Evolutionary conservation across 192 early-diverging fungal species (phyloP).

Genomic region (Gamsiella multidivaricata): DNA sequence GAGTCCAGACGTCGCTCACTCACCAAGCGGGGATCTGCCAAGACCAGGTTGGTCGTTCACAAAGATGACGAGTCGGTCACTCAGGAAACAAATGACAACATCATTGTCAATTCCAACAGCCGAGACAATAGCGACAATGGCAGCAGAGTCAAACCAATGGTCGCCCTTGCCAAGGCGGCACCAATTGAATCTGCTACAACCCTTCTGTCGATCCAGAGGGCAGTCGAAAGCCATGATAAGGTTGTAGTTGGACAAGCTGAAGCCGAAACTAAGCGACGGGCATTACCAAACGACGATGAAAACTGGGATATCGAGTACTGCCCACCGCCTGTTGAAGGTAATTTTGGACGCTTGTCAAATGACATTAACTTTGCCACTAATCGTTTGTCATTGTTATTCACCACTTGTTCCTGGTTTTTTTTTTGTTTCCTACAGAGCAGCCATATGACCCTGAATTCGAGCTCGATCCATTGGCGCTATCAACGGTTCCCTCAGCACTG

Average conservation of each 20-base stretch:
- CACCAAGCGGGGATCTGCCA: constrained; percentile 42
- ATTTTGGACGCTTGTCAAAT: neutral
- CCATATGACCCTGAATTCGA: constrained; percentile 39
- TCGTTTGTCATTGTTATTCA: neutral
- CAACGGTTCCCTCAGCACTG: constrained; percentile 14
- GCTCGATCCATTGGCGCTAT: constrained; percentile 16
- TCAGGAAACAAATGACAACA: neutral
- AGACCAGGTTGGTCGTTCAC: constrained; percentile 33
- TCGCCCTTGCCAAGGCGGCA: constrained; percentile 8
- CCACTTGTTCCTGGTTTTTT: neutral
- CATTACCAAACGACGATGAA: constrained; percentile 35
- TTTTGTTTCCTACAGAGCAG: constrained; percentile 17
- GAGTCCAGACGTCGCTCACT: constrained; percentile 27
- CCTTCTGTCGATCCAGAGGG: constrained; percentile 34
- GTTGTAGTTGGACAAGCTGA: constrained; percentile 37
- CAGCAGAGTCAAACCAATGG: neutral
- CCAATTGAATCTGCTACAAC: constrained; percentile 37
- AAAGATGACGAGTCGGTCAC: constrained; percentile 12
- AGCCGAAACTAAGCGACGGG: constrained; percentile 28
- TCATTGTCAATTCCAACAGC: neutral
- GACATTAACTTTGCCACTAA: neutral
- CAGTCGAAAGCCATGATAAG: constrained; percentile 31
- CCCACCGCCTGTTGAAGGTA: constrained; percentile 35
- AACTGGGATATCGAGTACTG: constrained; percentile 40
- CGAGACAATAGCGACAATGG: neutral